Base-by-base conservation (phyloP, 2,329 filamentous ascomycete species). In the Trichoderma asperellum region DNA sequence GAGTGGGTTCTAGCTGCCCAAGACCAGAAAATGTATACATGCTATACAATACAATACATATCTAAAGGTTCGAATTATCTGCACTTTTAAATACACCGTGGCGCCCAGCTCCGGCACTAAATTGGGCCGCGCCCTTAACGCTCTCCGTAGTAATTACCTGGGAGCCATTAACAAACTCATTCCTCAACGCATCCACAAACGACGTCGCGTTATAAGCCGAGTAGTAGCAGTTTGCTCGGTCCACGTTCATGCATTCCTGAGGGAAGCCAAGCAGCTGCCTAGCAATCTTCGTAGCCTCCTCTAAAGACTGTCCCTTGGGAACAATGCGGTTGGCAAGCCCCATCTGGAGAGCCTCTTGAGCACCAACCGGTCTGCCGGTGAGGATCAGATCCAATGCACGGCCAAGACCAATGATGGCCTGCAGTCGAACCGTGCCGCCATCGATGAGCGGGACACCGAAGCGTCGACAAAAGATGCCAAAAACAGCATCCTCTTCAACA, bases 321-420 rank as follows among this genome's bases (percentile, higher is more conserved):
- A 87, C 85, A 0, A 88, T 81, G 0, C 85, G 78, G 73, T 84
- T 87, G 10, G 82, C 86, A 8, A 88, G 77, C 0, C 85, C 86
- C 78, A 87, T 85, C 0, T 74, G 61, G 34, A 86, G 72, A 0
- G 86, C 86, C 72, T 88, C 85, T 21, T 80, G 72, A 0, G 86
- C 85, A 0, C 71, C 72, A 0, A 88, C 83, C 0, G 80, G 73
- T 0, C 85, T 77, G 0, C 87, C 86, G 0, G 86, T 88, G 5
- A 88, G 76, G 18, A 88, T 86, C 82, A 88, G 84, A 74, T 88
- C 86, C 67, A 88, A 71, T 0, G 86, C 86, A 2, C 84, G 74
- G 0, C 85, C 84, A 0, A 88, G 77, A 0, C 86, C 86, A 27
- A 88, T 74, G 43, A 87, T 80, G 0, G 81, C 80, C 68, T 83